Evolutionary conservation across 2,329 filamentous ascomycete species (phyloP).

Genomic region (Fusarium sterilihyphosum): DNA sequence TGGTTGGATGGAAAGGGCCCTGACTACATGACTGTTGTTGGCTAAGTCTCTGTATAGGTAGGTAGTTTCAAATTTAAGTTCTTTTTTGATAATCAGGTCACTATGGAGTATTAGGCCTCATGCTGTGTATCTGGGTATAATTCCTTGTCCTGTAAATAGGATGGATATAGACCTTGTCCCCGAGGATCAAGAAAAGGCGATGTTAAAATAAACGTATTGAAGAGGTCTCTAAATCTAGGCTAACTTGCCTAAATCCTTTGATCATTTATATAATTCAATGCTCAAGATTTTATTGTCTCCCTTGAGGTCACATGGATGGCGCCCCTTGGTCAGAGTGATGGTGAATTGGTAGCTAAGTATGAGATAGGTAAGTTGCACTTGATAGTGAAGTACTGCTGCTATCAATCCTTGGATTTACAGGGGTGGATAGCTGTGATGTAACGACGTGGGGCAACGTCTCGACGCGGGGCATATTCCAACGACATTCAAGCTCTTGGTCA

Average conservation of each 20-base stretch:
- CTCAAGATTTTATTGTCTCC: background rate
- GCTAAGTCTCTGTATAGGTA: background rate
- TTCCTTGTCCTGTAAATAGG: background rate
- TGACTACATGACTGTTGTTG: background rate
- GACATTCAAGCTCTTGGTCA: background rate
- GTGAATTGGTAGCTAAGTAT: background rate
- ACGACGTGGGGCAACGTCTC: conserved; percentile 36
- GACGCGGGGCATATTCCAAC: conserved; percentile 36
- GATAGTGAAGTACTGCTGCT: background rate
- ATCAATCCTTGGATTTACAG: background rate
- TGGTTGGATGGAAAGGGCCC: conserved; percentile 4
- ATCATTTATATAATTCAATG: background rate
- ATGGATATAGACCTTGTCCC: background rate
- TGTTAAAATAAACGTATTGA: background rate
- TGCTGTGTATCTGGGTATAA: background rate
- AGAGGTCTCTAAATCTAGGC: background rate
- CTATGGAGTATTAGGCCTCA: background rate
- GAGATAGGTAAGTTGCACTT: background rate
- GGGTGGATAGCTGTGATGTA: conserved; percentile 39
- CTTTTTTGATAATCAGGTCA: background rate
- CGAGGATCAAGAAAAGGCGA: background rate
- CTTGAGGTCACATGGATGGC: background rate
- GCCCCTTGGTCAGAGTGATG: background rate
- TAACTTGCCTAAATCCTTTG: background rate
- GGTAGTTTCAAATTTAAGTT: background rate